Percentiles rank a stretch among this genome's conserved stretches.
Evolutionary conservation across 2,329 filamentous ascomycete genomes (phyloP).

Genomic region (Lachnellula hyalina): DNA sequence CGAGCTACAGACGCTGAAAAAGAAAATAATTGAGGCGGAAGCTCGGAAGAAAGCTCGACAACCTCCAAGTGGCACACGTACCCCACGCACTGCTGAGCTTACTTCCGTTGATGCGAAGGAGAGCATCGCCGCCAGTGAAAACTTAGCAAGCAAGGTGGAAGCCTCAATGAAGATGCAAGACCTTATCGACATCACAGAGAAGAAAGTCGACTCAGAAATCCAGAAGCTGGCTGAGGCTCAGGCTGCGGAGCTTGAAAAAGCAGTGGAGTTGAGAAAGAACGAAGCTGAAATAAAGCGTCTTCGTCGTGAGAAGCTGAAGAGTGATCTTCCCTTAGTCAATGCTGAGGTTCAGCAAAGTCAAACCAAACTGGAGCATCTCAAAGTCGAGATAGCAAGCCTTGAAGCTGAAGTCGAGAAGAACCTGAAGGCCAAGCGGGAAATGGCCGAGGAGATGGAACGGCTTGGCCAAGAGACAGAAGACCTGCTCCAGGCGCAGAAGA

Average conservation of each 20-base stretch:
- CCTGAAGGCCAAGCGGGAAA: constrained; percentile 29
- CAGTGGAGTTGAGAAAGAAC: constrained; percentile 19
- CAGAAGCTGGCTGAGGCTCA: constrained; percentile 25
- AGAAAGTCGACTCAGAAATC: constrained; percentile 18
- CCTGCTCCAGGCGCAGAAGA: constrained; percentile 31
- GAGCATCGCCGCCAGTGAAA: not conserved
- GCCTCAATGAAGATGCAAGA: constrained; percentile 26
- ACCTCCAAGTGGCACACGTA: constrained; percentile 25
- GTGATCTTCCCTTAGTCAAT: constrained; percentile 29
- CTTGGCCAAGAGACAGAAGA: constrained; percentile 31
- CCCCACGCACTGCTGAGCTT: constrained; percentile 19
- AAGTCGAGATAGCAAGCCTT: constrained; percentile 27
- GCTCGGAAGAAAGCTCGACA: constrained; percentile 25
- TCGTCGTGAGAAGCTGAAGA: constrained; percentile 29
- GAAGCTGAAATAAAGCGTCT: constrained; percentile 28
- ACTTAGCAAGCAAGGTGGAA: constrained; percentile 20
- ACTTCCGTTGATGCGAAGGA: constrained; percentile 8
- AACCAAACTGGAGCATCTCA: constrained; percentile 26
- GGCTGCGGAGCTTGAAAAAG: constrained; percentile 20
- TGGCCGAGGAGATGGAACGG: constrained; percentile 32
- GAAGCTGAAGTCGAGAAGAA: constrained; percentile 28
- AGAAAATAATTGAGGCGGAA: constrained; percentile 32
- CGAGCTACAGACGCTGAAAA: constrained; percentile 56
- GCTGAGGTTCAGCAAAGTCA: constrained; percentile 29
- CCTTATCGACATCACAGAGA: constrained; percentile 17